phyloP scores from a whole-genome alignment of 176 grass and related monocot species.

The Secale cereale region DNA sequence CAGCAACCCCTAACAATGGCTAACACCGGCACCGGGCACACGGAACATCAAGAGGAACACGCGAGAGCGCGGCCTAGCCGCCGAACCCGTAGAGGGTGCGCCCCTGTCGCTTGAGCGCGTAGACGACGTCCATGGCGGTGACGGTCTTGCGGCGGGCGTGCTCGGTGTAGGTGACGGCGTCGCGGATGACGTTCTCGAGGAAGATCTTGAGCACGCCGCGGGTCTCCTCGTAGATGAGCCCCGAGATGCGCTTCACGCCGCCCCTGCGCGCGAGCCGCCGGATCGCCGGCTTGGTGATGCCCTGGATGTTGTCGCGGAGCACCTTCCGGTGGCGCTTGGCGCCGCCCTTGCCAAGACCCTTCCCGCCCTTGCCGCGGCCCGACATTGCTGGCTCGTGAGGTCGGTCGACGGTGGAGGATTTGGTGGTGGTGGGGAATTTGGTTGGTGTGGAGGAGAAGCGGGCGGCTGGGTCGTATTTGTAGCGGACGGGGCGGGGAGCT shows the following conservation, averaged over 20 bases:
- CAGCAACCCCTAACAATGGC: too few relatives aligned
- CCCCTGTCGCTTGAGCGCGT: conserved; percentile 70
- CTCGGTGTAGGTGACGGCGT: conserved; percentile 74
- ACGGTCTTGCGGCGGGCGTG: conserved; percentile 78
- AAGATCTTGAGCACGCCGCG: conserved; percentile 83
- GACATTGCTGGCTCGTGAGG: background rate
- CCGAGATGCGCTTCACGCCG: conserved; percentile 67
- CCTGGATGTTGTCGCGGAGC: conserved; percentile 67
- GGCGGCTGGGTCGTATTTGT: background rate
- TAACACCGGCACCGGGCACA: too few relatives aligned
- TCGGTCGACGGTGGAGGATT: background rate
- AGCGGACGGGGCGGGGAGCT: background rate
- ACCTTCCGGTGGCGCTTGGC: conserved; percentile 75
- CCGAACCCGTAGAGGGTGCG: conserved; percentile 71
- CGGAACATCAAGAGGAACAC: too few relatives aligned
- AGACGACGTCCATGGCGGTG: conserved; percentile 80
- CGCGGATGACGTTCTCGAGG: conserved; percentile 76
- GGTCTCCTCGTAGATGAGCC: conserved; percentile 69
- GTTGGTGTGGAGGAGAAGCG: fast-evolving
- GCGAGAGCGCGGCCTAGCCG: too few relatives aligned
- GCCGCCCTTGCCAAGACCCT: conserved; percentile 64
- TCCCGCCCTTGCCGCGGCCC: conserved; percentile 63
- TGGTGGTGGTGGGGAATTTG: background rate
- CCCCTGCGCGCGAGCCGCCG: conserved; percentile 44
- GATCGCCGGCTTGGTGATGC: conserved; percentile 73